Evolutionary conservation across 2,329 filamentous ascomycete species (phyloP), one percentile per base, ranked within the genome.

Genomic region (Coniella vitis): DNA sequence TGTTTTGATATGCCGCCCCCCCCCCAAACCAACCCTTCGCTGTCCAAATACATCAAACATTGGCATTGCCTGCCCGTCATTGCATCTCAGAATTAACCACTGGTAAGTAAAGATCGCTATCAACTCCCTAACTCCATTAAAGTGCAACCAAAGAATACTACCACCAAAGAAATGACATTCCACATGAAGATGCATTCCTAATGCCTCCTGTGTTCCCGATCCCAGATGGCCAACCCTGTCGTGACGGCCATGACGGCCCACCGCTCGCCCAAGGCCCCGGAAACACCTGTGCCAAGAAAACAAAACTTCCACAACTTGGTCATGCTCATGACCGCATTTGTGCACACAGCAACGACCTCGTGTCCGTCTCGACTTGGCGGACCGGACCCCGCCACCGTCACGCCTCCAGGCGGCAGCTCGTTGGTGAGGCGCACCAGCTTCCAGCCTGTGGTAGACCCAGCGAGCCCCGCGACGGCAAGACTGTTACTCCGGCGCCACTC

Each of bases 291-390:
- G 7, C 70, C 69, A 5, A 68, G 48, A 54, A 72, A 74, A 14
- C 56, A 51, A 53, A 73, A 73, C 49, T 61, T 61, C 29, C 64
- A 54, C n/a, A 55, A 53, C 58, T 69, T 67, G 14, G 59, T 61
- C 34, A 63, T 51, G 54, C 62, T 65, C 55, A 63, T 60, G 12
- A 50, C 49, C 3, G 54, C 36, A 40, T 45, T 58, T 32, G 63
- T 58, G 59, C 63, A 71, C 4, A 64, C 63, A 1, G 70, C 71
- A 12, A 74, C 70, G 14, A 73, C 62, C 59, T 74, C 71, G 35
- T 60, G 60, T 3, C 66, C 65, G 36, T 67, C 68, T 14, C 62
- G 60, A 14, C 61, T 56, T 7, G 56, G 46, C 31, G 60, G 56
- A 1, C 55, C 57, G 20, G 46, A 49, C 13, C 54, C 49, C 41